Evolutionary conservation across 78 protist species (phyloP).

Genomic region (Thecamonas trahens): DNA sequence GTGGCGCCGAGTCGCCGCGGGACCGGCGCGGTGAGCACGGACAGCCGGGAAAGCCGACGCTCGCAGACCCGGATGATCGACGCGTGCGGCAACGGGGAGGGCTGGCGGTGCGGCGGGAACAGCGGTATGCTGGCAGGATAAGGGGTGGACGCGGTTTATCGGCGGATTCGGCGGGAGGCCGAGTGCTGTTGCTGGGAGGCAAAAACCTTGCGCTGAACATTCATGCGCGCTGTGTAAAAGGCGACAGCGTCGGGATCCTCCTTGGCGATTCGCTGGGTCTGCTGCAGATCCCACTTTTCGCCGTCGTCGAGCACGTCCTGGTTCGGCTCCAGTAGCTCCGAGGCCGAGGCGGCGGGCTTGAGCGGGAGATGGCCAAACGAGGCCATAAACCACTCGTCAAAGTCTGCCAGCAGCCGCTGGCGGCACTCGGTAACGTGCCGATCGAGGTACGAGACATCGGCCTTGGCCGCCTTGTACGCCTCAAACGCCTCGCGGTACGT

Average conservation of each 20-base stretch:
- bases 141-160: too few species aligned
- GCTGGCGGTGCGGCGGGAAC: too few species aligned
- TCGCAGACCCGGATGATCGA: too few species aligned
- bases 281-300: neutral
- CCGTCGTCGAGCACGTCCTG: neutral
- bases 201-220: too few species aligned
- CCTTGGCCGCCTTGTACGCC: neutral
- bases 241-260: slow-evolving; percentile 1
- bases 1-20: too few species aligned
- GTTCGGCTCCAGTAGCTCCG: neutral
- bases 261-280: neutral
- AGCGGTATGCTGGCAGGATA: too few species aligned
- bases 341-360: neutral
- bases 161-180: too few species aligned
- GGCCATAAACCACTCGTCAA: slow-evolving; percentile 1
- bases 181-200: too few species aligned
- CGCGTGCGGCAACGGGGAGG: too few species aligned
- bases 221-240: neutral
- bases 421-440: slow-evolving; percentile 1
- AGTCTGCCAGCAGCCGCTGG: slow-evolving; percentile 5
- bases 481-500: slow-evolving; percentile 17
- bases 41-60: too few species aligned
- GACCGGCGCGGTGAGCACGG: too few species aligned
- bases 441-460: slow-evolving; percentile 3
- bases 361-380: neutral